Conservation (phyloP, 139 green algal genomes). For the Volvox africanus region DNA sequence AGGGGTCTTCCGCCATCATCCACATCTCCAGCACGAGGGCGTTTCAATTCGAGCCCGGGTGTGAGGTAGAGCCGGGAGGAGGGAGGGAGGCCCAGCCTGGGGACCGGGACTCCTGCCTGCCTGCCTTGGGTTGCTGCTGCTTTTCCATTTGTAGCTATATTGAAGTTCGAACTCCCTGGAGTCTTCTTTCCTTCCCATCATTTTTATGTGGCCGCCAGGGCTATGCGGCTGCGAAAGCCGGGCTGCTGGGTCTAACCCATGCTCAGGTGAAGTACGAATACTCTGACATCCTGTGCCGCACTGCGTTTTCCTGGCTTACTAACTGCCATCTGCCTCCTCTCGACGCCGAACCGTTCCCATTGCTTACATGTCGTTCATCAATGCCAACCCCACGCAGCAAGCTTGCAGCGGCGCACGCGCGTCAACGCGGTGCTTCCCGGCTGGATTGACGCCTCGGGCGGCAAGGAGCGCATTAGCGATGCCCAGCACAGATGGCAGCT, state of each 20-base stretch:
- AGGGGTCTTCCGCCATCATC: slow-evolving; percentile 58
- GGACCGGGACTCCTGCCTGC: neutral
- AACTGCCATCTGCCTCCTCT: too few relatives aligned
- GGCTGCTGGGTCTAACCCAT: slow-evolving; percentile 70
- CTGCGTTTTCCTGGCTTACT: too few relatives aligned
- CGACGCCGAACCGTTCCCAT: too few relatives aligned
- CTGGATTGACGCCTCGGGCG: slow-evolving; percentile 63
- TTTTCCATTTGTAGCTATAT: neutral
- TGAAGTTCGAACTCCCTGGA: neutral
- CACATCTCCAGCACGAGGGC: slow-evolving; percentile 71
- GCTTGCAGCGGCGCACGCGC: slow-evolving; percentile 15
- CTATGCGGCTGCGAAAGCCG: slow-evolving; percentile 70
- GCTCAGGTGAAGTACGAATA: slow-evolving; percentile 33
- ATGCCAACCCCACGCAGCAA: neutral
- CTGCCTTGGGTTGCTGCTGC: neutral
- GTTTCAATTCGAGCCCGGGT: slow-evolving; percentile 66
- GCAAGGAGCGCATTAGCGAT: neutral
- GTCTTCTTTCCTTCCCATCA: neutral
- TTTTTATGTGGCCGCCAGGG: slow-evolving; percentile 21
- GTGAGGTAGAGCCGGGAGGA: slow-evolving; percentile 42
- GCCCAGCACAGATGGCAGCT: slow-evolving; percentile 72
- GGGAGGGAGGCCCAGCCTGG: neutral
- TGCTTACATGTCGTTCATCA: too few relatives aligned
- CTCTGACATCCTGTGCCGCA: too few relatives aligned
- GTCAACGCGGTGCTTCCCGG: slow-evolving; percentile 72